A percentile compares a stretch with the other conserved stretches of the same genome.
phyloP scores from a whole-genome alignment of 176 grass and related monocot genomes.

The Zoysia japonica region DNA sequence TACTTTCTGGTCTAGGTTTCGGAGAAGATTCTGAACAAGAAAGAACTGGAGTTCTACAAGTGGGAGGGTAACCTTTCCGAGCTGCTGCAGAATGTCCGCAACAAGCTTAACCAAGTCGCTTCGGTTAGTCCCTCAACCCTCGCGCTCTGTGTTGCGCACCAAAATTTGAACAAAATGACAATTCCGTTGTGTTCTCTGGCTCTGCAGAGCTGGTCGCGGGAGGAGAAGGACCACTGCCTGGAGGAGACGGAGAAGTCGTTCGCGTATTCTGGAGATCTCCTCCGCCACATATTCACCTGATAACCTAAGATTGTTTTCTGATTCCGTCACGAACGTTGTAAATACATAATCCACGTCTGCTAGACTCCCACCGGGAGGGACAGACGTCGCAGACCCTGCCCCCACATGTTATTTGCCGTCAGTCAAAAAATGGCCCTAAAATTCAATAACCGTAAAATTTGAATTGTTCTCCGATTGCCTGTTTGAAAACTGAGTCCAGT shows the following conservation, averaged over 20 bases:
- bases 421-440: background rate
- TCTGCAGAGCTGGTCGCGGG: conserved; percentile 69
- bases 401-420: background rate
- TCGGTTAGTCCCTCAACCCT: conserved; percentile 44
- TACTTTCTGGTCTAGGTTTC: conserved; percentile 49
- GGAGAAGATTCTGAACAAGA: conserved; percentile 92
- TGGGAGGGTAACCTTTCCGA: conserved; percentile 83
- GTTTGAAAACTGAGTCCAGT: background rate
- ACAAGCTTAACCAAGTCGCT: conserved; percentile 81
- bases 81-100: conserved; percentile 77
- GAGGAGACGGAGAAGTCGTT: conserved; percentile 92
- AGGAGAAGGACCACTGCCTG: conserved; percentile 88
- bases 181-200: background rate
- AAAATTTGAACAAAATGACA: background rate
- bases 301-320: background rate
- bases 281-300: conserved; percentile 75
- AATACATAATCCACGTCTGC: conserved; percentile 35
- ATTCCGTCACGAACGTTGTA: conserved; percentile 12
- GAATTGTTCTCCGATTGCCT: background rate
- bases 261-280: conserved; percentile 65
- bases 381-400: background rate
- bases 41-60: conserved; percentile 94
- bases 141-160: background rate
- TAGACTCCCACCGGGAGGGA: conserved; percentile 8
- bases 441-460: background rate